Evolutionary conservation across 345 rosid species (phyloP).

Genomic region (Carallia brachiata): DNA sequence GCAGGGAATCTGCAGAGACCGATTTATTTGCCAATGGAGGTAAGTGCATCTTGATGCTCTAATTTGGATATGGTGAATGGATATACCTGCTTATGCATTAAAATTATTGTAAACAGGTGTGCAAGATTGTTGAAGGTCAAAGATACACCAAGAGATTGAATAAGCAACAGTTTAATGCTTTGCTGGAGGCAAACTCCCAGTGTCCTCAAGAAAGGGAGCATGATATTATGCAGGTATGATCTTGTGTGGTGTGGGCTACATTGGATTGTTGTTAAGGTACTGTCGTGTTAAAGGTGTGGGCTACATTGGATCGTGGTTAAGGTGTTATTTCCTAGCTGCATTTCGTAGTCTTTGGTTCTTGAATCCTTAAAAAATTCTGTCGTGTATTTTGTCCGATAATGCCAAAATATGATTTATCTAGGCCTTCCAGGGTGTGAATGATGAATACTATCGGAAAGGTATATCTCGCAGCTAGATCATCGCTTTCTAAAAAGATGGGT

Average conservation of each 20-base stretch:
- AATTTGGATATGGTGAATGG: background rate
- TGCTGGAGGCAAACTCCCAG: constrained; percentile 87
- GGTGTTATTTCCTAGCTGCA: too few relatives aligned
- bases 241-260: constrained; percentile 35
- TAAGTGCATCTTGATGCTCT: constrained; percentile 16
- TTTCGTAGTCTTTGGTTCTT: too few relatives aligned
- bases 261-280: too few relatives aligned
- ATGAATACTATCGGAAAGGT: too few relatives aligned
- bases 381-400: too few relatives aligned
- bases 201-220: constrained; percentile 74
- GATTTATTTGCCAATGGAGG: constrained; percentile 96
- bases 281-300: too few relatives aligned
- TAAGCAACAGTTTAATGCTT: constrained; percentile 83
- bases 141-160: constrained; percentile 89
- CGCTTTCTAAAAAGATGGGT: too few relatives aligned
- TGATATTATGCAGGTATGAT: constrained; percentile 65
- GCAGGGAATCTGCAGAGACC: constrained; percentile 87
- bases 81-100: constrained; percentile 1
- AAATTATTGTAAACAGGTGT: constrained; percentile 45
- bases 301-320: too few relatives aligned
- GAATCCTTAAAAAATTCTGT: too few relatives aligned
- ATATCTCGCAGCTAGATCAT: too few relatives aligned
- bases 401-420: too few relatives aligned
- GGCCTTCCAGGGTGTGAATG: too few relatives aligned
- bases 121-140: constrained; percentile 96